phyloP scores from a whole-genome alignment of 1,284 basidiomycete species.

The Cutaneotrichosporon cutaneum region DNA sequence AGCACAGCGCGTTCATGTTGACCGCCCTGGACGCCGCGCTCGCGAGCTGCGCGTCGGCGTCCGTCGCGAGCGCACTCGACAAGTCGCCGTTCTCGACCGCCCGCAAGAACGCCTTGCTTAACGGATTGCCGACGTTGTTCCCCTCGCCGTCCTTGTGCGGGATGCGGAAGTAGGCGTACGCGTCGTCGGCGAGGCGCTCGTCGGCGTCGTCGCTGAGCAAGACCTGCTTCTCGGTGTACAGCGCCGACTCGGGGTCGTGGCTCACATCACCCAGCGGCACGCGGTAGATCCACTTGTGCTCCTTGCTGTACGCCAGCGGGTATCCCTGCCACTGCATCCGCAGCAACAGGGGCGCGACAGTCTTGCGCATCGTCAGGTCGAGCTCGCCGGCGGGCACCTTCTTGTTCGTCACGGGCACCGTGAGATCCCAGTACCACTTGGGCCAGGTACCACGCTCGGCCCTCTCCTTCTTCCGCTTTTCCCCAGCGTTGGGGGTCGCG shows the following conservation, averaged over 20 bases:
- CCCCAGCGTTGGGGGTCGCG: neutral
- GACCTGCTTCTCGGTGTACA: slow-evolving; percentile 35
- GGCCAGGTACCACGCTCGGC: slow-evolving; percentile 59
- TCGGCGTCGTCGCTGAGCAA: slow-evolving; percentile 27
- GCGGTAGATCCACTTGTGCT: slow-evolving; percentile 90
- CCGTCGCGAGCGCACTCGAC: slow-evolving; percentile 54
- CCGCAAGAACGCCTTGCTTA: slow-evolving; percentile 85
- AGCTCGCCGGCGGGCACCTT: slow-evolving; percentile 56
- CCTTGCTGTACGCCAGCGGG: slow-evolving; percentile 80
- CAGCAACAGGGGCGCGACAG: slow-evolving; percentile 80
- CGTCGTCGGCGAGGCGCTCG: slow-evolving; percentile 25
- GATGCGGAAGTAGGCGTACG: slow-evolving; percentile 73
- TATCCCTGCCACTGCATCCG: slow-evolving; percentile 82
- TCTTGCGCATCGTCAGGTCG: slow-evolving; percentile 82
- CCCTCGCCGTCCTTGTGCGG: slow-evolving; percentile 94
- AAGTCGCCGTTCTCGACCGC: slow-evolving; percentile 82
- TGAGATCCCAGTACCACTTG: slow-evolving; percentile 95
- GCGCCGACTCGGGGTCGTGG: slow-evolving; percentile 60
- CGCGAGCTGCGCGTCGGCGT: slow-evolving; percentile 56
- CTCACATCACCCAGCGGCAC: slow-evolving; percentile 60
- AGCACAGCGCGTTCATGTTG: slow-evolving; percentile 91
- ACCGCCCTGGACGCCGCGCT: slow-evolving; percentile 78
- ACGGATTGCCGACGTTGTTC: slow-evolving; percentile 89
- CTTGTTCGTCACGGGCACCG: slow-evolving; percentile 44
- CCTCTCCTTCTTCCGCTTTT: neutral